Evolutionary conservation across 257 asterid species (phyloP).

Genomic region (Haberlea rhodopensis): DNA sequence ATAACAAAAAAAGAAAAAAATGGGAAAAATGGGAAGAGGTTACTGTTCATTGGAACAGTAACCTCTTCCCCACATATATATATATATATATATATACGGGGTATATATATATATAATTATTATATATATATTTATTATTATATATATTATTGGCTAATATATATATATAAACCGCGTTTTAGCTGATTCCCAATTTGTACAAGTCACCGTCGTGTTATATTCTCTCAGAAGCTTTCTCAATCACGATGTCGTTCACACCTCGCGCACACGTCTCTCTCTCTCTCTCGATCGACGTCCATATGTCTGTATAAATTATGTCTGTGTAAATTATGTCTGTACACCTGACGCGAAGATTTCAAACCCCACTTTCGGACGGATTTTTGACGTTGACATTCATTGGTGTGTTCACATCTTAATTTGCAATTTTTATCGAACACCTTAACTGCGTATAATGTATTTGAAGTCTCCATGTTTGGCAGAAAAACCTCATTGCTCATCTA

Average conservation of each 20-base stretch:
- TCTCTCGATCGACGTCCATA: conserved; percentile 6
- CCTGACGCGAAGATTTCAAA: conserved; percentile 32
- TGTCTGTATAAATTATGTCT: background rate
- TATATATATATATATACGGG: too few species aligned
- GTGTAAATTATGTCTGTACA: too few species aligned
- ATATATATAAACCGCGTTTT: too few species aligned
- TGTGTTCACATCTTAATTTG: conserved; percentile 51
- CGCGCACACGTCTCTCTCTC: too few species aligned
- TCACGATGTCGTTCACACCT: conserved; percentile 53
- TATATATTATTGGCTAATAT: too few species aligned
- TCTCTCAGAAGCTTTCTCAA: conserved; percentile 39
- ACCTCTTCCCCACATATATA: too few species aligned
- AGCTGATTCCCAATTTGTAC: conserved; percentile 8
- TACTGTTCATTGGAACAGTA: too few species aligned
- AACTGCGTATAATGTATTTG: conserved; percentile 26
- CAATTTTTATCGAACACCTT: conserved; percentile 46
- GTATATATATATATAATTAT: too few species aligned
- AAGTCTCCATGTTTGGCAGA: too few species aligned
- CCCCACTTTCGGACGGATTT: conserved; percentile 27
- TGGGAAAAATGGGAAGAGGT: too few species aligned
- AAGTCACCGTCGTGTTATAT: conserved; percentile 27
- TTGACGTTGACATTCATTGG: conserved; percentile 33
- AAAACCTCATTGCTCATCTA: conserved; percentile 19
- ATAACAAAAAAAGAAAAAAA: too few species aligned
- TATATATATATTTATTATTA: too few species aligned